Conservation (phyloP, 1,284 basidiomycete genomes). For the Sutorius eximius region DNA sequence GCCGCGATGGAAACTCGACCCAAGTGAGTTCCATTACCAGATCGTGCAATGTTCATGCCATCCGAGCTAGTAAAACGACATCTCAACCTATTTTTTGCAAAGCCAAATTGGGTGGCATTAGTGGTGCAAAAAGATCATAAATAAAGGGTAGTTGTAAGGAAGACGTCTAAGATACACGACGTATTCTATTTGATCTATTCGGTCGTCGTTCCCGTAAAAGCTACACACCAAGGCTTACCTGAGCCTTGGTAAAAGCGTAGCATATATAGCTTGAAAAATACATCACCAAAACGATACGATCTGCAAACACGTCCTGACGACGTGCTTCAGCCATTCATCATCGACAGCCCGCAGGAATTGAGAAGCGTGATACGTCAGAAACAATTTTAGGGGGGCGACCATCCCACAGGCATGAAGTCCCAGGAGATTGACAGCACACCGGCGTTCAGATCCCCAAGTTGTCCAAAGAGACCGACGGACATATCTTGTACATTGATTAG, state of each 20-base stretch:
- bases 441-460: slow-evolving; percentile 39
- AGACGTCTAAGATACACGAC: slow-evolving; percentile 25
- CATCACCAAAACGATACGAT: slow-evolving; percentile 15
- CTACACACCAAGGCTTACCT: slow-evolving; percentile 24
- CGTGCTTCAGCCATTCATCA: slow-evolving; percentile 7
- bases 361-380: background rate
- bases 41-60: slow-evolving; percentile 2
- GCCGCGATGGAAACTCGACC: background rate
- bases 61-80: background rate
- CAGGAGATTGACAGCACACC: slow-evolving; percentile 52
- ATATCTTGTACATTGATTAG: slow-evolving; percentile 44
- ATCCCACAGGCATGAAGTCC: slow-evolving; percentile 49
- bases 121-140: background rate
- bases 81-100: background rate
- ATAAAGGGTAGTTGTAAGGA: slow-evolving; percentile 13
- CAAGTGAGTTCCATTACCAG: background rate
- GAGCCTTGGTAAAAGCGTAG: slow-evolving; percentile 16
- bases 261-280: slow-evolving; percentile 19
- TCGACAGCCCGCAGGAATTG: slow-evolving; percentile 6
- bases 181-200: slow-evolving; percentile 14
- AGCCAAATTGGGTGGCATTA: slow-evolving; percentile 4
- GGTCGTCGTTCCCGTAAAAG: background rate
- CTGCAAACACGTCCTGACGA: slow-evolving; percentile 24
- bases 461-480: slow-evolving; percentile 49
- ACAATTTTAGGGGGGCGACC: slow-evolving; percentile 37